A percentile compares a stretch with the other conserved stretches of the same genome.
Conservation (phyloP, 768 basidiomycete genomes). For the Tylopilus sp. region DNA sequence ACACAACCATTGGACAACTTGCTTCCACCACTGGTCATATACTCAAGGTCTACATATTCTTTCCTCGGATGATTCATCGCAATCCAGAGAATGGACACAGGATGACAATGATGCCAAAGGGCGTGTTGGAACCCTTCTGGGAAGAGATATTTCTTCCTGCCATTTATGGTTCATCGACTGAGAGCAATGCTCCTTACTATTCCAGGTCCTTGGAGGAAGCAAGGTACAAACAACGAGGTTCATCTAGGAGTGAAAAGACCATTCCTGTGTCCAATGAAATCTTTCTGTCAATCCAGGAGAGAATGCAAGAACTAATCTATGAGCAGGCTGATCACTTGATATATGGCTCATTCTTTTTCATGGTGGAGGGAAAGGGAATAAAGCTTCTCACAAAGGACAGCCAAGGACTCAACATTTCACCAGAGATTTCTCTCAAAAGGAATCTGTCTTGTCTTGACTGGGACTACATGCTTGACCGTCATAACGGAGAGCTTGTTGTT, state of each 20-base stretch:
- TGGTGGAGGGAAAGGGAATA: background rate
- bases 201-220: background rate
- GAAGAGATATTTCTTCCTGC: conserved; percentile 3
- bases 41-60: conserved; percentile 3
- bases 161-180: background rate
- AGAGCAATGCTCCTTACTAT: background rate
- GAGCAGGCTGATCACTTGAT: background rate
- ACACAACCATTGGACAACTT: conserved; percentile 2
- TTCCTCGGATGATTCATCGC: conserved; percentile 10
- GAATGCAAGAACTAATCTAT: background rate
- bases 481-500: background rate
- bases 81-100: background rate
- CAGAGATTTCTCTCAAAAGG: too few relatives aligned
- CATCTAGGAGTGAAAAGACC: background rate
- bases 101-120: conserved; percentile 2
- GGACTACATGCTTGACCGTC: background rate
- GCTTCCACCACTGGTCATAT: background rate
- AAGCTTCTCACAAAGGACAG: too few relatives aligned
- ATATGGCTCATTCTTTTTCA: conserved; percentile 1
- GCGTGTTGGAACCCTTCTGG: conserved; percentile 6
- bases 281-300: background rate
- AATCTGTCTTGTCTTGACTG: background rate
- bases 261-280: background rate
- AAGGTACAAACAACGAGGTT: background rate
- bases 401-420: too few relatives aligned